phyloP scores from a whole-genome alignment of 1,284 basidiomycete species.

The Cronartium quercuum region DNA sequence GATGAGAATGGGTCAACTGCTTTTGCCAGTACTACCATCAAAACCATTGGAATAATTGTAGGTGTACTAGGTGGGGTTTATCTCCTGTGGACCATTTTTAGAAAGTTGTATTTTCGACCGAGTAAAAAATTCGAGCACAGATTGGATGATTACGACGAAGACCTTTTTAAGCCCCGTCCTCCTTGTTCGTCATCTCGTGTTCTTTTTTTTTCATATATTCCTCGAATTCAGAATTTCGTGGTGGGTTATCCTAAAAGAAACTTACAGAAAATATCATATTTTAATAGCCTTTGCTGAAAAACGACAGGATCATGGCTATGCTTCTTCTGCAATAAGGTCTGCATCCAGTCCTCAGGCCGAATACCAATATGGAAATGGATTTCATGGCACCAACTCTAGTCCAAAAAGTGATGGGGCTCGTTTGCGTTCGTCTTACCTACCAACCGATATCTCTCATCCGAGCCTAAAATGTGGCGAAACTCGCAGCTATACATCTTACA shows the following conservation, averaged over 20 bases:
- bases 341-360: background rate
- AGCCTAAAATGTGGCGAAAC: background rate
- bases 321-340: background rate
- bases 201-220: background rate
- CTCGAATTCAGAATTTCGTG: background rate
- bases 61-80: background rate
- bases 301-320: background rate
- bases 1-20: background rate
- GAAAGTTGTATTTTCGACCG: conserved; percentile 32
- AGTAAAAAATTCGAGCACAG: conserved; percentile 20
- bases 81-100: conserved; percentile 32
- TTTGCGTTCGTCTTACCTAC: too few relatives aligned
- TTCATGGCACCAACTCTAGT: too few relatives aligned
- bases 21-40: conserved; percentile 13
- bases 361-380: background rate
- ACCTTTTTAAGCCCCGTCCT: conserved; percentile 34
- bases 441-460: too few relatives aligned
- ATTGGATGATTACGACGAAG: conserved; percentile 23
- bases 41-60: conserved; percentile 12
- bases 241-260: background rate
- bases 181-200: conserved; percentile 4
- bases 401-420: too few relatives aligned
- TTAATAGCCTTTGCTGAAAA: background rate
- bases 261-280: background rate
- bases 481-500: background rate